Conservation (phyloP, 2,329 filamentous ascomycete genomes). For the Trichoderma asperellum region DNA sequence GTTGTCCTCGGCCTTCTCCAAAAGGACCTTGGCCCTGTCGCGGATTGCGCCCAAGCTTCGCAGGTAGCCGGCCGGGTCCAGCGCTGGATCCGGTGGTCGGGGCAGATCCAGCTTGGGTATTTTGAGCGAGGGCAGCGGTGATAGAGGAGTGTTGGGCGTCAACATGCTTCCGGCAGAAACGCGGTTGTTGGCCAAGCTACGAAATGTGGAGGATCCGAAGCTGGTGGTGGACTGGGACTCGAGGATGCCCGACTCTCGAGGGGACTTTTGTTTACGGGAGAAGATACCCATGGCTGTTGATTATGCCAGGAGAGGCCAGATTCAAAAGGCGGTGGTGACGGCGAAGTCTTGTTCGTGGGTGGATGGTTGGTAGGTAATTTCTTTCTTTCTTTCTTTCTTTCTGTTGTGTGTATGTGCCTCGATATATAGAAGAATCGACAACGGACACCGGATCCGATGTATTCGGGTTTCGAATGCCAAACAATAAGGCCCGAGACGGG, state of each 20-base stretch:
- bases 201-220: constrained; percentile 56
- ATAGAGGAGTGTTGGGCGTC: constrained; percentile 51
- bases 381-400: neutral
- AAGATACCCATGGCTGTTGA: constrained; percentile 56
- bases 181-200: constrained; percentile 51
- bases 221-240: constrained; percentile 55
- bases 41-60: constrained; percentile 87
- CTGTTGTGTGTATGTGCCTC: neutral
- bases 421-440: constrained; percentile 12
- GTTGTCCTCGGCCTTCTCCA: constrained; percentile 77
- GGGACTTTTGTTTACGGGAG: constrained; percentile 57
- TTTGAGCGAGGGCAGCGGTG: constrained; percentile 55
- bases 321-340: neutral
- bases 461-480: constrained; percentile 12
- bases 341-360: neutral
- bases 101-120: constrained; percentile 81
- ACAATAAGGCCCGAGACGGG: neutral
- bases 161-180: constrained; percentile 54
- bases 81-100: constrained; percentile 80
- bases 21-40: constrained; percentile 73
- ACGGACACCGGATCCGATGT: neutral
- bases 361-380: neutral
- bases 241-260: constrained; percentile 49
- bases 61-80: constrained; percentile 89
- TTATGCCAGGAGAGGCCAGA: neutral